These are phyloP conservation scores for Phytophthora fragariaefolia DNA, from an alignment of 352 stramenopile species.

Conservation along the genomic window DNA sequence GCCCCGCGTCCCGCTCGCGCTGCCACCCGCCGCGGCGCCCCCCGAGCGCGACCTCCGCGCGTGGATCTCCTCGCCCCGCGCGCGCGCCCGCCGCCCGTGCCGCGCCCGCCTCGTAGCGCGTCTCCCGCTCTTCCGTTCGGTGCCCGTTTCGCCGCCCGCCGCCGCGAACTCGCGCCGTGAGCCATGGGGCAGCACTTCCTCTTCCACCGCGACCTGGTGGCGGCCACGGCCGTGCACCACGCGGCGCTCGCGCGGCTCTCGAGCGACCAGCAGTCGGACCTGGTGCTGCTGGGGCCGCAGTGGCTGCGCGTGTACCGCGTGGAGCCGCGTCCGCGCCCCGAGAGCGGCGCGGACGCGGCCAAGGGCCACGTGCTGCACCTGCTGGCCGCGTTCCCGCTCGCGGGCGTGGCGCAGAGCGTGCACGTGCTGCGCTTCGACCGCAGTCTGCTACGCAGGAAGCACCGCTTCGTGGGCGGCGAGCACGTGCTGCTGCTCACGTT, in stretches of 20 bases:
- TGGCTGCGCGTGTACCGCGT: slow-evolving; percentile 83
- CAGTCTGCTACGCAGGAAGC: slow-evolving; percentile 67
- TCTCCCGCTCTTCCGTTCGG: neutral
- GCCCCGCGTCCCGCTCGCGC: too few relatives aligned
- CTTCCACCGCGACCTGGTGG: slow-evolving; percentile 82
- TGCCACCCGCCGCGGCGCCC: neutral
- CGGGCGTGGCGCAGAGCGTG: slow-evolving; percentile 73
- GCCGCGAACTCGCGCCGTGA: neutral
- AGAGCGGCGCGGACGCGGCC: slow-evolving; percentile 12
- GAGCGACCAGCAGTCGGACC: slow-evolving; percentile 69
- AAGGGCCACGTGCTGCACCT: slow-evolving; percentile 80
- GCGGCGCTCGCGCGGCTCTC: slow-evolving; percentile 69
- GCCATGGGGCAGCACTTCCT: slow-evolving; percentile 87
- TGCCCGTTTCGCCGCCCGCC: neutral
- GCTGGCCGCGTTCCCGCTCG: slow-evolving; percentile 73
- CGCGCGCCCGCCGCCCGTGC: neutral
- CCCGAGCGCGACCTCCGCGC: neutral
- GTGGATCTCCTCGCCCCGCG: neutral
- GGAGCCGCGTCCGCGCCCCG: slow-evolving; percentile 53
- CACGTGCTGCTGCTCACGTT: slow-evolving; percentile 86
- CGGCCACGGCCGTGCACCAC: slow-evolving; percentile 81
- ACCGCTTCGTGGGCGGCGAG: slow-evolving; percentile 72
- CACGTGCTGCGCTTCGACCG: slow-evolving; percentile 78
- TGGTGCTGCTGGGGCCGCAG: slow-evolving; percentile 79
- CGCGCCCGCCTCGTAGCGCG: slow-evolving; percentile 1